These are phyloP conservation scores for Fulvia fulva DNA, from an alignment of 2,329 filamentous ascomycete genomes.

Conservation along the genomic window DNA sequence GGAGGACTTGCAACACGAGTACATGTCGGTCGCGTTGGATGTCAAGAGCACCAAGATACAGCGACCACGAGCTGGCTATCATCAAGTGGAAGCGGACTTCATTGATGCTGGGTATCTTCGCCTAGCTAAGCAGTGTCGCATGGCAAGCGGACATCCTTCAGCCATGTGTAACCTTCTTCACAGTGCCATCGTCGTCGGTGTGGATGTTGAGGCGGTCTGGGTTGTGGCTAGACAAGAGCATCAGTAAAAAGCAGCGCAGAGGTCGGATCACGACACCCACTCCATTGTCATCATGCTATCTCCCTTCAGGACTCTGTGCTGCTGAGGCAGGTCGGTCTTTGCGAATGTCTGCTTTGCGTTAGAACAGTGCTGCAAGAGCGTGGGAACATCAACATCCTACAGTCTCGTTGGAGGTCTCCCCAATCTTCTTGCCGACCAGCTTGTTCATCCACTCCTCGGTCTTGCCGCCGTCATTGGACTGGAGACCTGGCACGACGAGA, in stretches of 20 bases:
- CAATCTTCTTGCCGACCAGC: conserved; percentile 51
- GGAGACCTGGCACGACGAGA: conserved; percentile 49
- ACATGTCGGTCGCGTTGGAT: too few species aligned
- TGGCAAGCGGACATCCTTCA: conserved; percentile 21
- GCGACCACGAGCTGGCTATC: too few species aligned
- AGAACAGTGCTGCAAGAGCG: background rate
- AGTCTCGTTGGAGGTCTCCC: conserved; percentile 43
- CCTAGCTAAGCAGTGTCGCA: background rate
- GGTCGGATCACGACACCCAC: conserved; percentile 35
- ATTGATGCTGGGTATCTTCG: background rate
- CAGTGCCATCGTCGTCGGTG: conserved; percentile 46
- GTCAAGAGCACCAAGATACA: too few species aligned
- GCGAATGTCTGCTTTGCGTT: conserved; percentile 44
- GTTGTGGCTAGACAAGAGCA: background rate
- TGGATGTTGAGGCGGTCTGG: conserved; percentile 43
- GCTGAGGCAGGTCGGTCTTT: conserved; percentile 46
- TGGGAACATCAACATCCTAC: conserved; percentile 29
- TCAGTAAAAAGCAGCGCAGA: background rate
- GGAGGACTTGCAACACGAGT: too few species aligned
- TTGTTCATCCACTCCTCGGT: conserved; percentile 45
- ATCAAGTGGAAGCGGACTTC: background rate
- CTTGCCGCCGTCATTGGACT: conserved; percentile 38
- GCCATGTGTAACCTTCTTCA: conserved; percentile 47
- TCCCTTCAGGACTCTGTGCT: conserved; percentile 46
- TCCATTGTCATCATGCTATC: conserved; percentile 47